Base-by-base conservation (phyloP, 83 land plant genomes). In the Picea abies region DNA sequence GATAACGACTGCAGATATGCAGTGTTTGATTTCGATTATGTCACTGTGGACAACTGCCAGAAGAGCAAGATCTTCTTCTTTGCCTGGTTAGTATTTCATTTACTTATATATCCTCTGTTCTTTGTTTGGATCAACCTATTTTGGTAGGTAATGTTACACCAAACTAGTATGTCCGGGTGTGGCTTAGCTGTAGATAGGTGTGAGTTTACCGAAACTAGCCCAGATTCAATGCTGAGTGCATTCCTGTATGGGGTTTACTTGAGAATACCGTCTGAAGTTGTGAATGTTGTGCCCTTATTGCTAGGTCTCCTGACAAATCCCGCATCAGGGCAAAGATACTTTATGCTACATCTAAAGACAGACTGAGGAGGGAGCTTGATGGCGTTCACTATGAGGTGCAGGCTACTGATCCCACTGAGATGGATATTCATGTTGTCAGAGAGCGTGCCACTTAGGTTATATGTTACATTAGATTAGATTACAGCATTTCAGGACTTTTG, bases 21-120 rank as follows among this genome's bases (percentile, higher is more conserved):
- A 7, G 94, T 92, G 75, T 92, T 88, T 76, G 94, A 93, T 81
- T 93, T 91, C 60, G 95, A 93, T 65, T 93, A 91, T 65, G 91
- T 93, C 63, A 90, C 93, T 52, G 87, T 75, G 22, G 95, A 93
- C 81, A 93, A 93, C 65, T 93, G 93, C 86, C 91, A 87, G 79
- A 92, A 88, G 87, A 90, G 93, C 93, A 90, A 92, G 84, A 91
- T 87, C 83, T 91, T 91, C 93, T 91, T 92, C 87, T 87, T 92
- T 62, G 90, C 94, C 41, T 92, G 94, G 94, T 91, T 49, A 76
- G 85, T 75, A 60, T 23, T 84, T 81, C 44, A 4, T 79, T 71
- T n/a, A 60, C 22, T n/a, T n/a, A 65, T 6, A n/a, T n/a, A 65
- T 65, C 22, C 22, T 65, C 25, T 20, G 26, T 20, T n/a, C 11